phyloP scores from a whole-genome alignment of 1,139 yeast species.

The Protomyces arabidopsidicola region DNA sequence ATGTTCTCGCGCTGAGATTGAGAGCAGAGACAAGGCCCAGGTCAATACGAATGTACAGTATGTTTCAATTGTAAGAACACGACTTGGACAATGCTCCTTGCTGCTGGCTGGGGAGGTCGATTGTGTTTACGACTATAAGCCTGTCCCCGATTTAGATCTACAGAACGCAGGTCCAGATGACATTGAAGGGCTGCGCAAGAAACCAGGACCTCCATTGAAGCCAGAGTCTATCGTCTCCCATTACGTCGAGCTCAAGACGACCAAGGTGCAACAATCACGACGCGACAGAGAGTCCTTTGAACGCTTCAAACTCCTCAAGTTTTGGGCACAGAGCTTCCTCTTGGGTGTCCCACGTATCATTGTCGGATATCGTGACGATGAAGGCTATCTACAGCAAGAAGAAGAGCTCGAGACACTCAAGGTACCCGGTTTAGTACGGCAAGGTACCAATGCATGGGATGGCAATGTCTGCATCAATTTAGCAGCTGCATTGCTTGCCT shows the following conservation, averaged over 20 bases:
- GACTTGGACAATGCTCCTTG: conserved; percentile 56
- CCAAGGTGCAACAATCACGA: conserved; percentile 51
- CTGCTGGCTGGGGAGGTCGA: conserved; percentile 88
- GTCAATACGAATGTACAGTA: conserved; percentile 75
- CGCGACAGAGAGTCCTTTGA: conserved; percentile 61
- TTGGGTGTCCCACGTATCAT: conserved; percentile 73
- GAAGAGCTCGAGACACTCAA: conserved; percentile 76
- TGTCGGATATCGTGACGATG: conserved; percentile 81
- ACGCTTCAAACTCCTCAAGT: conserved; percentile 55
- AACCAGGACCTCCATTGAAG: not conserved
- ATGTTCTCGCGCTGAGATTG: conserved; percentile 60
- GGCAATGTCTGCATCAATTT: conserved; percentile 21
- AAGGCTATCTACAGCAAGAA: conserved; percentile 55
- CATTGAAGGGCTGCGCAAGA: conserved; percentile 2
- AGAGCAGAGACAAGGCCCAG: conserved; percentile 49
- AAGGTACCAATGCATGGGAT: conserved; percentile 36
- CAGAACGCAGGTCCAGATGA: conserved; percentile 29
- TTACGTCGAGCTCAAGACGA: conserved; percentile 81
- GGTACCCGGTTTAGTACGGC: conserved; percentile 58
- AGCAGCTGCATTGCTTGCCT: conserved; percentile 8
- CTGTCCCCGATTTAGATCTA: conserved; percentile 39
- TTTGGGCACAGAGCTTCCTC: conserved; percentile 94
- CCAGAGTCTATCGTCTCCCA: conserved; percentile 52
- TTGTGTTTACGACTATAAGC: conserved; percentile 76
- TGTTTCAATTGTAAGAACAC: conserved; percentile 67